Conservation (phyloP, 1,284 basidiomycete genomes). For the Cryptococcus floricola region DNA sequence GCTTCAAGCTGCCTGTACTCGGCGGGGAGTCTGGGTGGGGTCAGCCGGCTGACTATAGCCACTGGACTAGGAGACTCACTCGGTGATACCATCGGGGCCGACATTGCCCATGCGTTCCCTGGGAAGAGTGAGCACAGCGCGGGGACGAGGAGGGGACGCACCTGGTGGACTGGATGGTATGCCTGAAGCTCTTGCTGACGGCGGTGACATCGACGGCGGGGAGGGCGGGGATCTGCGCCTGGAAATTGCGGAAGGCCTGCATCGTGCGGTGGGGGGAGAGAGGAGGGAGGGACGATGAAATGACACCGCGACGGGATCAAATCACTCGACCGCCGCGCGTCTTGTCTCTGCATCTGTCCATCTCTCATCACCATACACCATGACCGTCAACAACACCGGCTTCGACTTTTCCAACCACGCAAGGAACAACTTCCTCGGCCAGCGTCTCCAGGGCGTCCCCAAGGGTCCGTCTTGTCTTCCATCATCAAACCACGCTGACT, state of each 20-base stretch:
- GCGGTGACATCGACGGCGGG: conserved; percentile 46
- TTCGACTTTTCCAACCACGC: conserved; percentile 69
- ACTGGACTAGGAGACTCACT: too few relatives aligned
- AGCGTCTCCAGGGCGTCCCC: conserved; percentile 50
- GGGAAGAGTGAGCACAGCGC: too few relatives aligned
- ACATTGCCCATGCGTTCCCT: conserved; percentile 84
- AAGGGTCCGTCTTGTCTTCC: conserved; percentile 25
- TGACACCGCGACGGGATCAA: not conserved
- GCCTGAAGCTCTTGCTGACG: conserved; percentile 75
- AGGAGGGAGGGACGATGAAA: too few relatives aligned
- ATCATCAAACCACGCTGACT: not conserved
- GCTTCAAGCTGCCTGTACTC: conserved; percentile 96
- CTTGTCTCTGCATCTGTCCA: not conserved
- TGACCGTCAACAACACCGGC: conserved; percentile 51
- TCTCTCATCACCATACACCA: not conserved
- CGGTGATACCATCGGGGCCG: conserved; percentile 88
- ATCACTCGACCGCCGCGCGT: conserved; percentile 8
- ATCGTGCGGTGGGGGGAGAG: conserved; percentile 12
- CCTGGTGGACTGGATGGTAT: conserved; percentile 80
- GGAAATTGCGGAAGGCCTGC: conserved; percentile 48
- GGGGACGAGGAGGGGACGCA: too few relatives aligned
- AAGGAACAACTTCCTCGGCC: conserved; percentile 72
- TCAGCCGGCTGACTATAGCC: too few relatives aligned
- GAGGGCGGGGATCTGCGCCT: conserved; percentile 36
- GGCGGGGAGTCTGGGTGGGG: conserved; percentile 51